These are phyloP conservation scores for Candida peoriensis DNA, from an alignment of 805 yeast genomes.

Conservation along the genomic window DNA sequence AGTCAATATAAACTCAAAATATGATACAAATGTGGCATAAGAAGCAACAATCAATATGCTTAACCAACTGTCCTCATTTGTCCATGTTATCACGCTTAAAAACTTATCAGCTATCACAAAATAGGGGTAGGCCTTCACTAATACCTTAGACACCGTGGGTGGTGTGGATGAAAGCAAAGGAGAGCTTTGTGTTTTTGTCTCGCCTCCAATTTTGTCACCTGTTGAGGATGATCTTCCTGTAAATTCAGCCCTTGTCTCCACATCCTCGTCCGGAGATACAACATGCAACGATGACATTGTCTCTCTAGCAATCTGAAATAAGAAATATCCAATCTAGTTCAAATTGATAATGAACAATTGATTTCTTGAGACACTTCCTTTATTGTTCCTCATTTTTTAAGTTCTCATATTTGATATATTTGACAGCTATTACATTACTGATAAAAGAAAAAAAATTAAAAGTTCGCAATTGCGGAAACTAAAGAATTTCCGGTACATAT, in stretches of 20 bases:
- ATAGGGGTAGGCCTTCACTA: conserved; percentile 82
- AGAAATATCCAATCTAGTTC: too few relatives aligned
- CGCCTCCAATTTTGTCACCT: conserved; percentile 21
- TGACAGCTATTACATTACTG: too few relatives aligned
- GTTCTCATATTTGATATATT: too few relatives aligned
- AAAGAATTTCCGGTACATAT: too few relatives aligned
- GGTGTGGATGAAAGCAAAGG: conserved; percentile 88
- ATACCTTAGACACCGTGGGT: conserved; percentile 79
- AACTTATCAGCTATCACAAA: conserved; percentile 65
- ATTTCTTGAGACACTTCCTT: too few relatives aligned
- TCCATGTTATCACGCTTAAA: conserved; percentile 82
- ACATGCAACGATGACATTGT: conserved; percentile 12
- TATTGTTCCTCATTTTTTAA: too few relatives aligned
- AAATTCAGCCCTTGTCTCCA: conserved; percentile 35
- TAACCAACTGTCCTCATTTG: conserved; percentile 77
- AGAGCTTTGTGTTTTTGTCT: conserved; percentile 34
- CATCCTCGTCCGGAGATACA: conserved; percentile 22
- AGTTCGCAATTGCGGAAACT: too few relatives aligned
- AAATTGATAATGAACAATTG: too few relatives aligned
- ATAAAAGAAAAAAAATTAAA: too few relatives aligned
- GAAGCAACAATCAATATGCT: conserved; percentile 55
- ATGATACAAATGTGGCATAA: conserved; percentile 57
- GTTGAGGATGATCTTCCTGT: conserved; percentile 29
- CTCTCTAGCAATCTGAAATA: too few relatives aligned
- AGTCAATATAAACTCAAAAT: conserved; percentile 72